Evolutionary conservation across 1,284 basidiomycete species (phyloP).

Genomic region (Papiliotrema laurentii): DNA sequence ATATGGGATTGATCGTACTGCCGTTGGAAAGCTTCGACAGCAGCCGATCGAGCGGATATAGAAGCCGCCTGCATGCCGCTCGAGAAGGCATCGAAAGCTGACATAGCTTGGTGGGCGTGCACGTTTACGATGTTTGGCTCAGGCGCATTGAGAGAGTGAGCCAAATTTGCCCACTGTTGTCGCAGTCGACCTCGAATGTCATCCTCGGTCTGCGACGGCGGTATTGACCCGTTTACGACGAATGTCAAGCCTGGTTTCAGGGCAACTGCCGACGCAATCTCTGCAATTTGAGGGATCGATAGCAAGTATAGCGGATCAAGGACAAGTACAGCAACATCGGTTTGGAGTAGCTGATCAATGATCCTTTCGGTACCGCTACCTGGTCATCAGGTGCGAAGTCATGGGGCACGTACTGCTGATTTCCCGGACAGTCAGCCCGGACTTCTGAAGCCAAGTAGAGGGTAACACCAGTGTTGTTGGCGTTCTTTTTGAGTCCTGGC

Average conservation of each 20-base stretch:
- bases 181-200: conserved; percentile 8
- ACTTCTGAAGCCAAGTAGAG: conserved; percentile 29
- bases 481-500: conserved; percentile 2
- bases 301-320: conserved; percentile 16
- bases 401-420: conserved; percentile 15
- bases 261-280: conserved; percentile 6
- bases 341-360: conserved; percentile 19
- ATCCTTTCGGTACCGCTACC: conserved; percentile 1
- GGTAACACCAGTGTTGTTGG: conserved; percentile 17
- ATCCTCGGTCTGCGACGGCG: conserved; percentile 15
- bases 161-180: too few species aligned
- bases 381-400: background rate
- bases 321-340: conserved; percentile 39
- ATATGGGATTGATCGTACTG: too few species aligned
- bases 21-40: too few species aligned
- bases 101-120: too few species aligned
- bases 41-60: too few species aligned
- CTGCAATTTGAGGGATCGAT: background rate
- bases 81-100: too few species aligned
- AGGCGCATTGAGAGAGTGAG: too few species aligned
- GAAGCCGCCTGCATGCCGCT: too few species aligned
- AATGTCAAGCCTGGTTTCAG: conserved; percentile 21
- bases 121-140: too few species aligned
- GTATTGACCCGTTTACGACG: conserved; percentile 35
- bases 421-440: conserved; percentile 29